These are phyloP conservation scores for Fonsecaea multimorphosa DNA, from an alignment of 2,329 filamentous ascomycete genomes.

Conservation along the genomic window DNA sequence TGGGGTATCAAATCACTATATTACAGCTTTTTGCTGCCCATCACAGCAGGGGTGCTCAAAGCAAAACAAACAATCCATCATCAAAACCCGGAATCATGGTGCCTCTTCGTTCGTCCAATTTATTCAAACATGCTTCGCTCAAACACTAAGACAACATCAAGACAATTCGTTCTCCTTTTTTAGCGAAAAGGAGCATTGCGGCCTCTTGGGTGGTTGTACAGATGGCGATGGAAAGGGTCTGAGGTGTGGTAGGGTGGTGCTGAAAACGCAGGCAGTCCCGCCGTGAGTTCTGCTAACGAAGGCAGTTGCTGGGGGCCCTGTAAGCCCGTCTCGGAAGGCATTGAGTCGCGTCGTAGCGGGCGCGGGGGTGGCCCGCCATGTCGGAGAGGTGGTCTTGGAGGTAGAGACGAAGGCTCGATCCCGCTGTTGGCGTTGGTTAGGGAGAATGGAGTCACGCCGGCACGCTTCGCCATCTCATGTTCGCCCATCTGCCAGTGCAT, in stretches of 20 bases:
- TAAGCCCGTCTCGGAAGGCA: slow-evolving; percentile 44
- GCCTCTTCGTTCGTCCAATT: slow-evolving; percentile 35
- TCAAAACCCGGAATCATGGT: slow-evolving; percentile 35
- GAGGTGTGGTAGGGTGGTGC: slow-evolving; percentile 43
- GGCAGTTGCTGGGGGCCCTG: slow-evolving; percentile 49
- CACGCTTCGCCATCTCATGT: slow-evolving; percentile 88
- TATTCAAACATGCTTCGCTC: slow-evolving; percentile 43
- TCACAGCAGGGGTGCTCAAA: slow-evolving; percentile 46
- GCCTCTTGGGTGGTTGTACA: slow-evolving; percentile 47
- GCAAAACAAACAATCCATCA: slow-evolving; percentile 39
- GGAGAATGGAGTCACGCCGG: slow-evolving; percentile 85
- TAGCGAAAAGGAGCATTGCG: slow-evolving; percentile 43
- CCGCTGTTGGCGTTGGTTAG: slow-evolving; percentile 57
- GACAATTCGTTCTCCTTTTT: slow-evolving; percentile 31
- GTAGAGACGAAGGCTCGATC: slow-evolving; percentile 24
- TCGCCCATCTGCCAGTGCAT: slow-evolving; percentile 99
- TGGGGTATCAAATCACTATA: slow-evolving; percentile 30
- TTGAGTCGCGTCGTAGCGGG: slow-evolving; percentile 47
- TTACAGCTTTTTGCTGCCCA: slow-evolving; percentile 47
- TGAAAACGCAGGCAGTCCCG: slow-evolving; percentile 54
- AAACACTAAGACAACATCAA: slow-evolving; percentile 28
- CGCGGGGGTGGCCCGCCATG: slow-evolving; percentile 41
- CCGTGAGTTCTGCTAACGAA: slow-evolving; percentile 55
- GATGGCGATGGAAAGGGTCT: slow-evolving; percentile 34
- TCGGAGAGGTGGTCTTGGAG: slow-evolving; percentile 26